These are phyloP conservation scores for Cucumis sativus DNA, from an alignment of 306 rosid genomes.

Conservation along the genomic window DNA sequence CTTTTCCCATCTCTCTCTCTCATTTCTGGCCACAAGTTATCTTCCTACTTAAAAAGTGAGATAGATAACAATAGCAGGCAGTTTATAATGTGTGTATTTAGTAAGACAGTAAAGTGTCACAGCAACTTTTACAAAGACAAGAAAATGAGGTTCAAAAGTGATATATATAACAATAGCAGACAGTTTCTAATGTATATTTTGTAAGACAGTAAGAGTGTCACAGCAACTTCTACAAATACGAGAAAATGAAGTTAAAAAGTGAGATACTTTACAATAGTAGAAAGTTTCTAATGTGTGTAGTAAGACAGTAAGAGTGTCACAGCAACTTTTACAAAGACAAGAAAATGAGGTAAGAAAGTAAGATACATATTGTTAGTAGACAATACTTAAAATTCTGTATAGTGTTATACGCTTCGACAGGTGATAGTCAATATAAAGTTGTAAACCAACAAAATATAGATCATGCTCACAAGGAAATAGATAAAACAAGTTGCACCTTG, in stretches of 20 bases:
- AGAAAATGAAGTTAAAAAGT: no score
- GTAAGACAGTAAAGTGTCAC: no score
- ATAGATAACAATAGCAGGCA: neutral
- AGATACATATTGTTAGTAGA: neutral
- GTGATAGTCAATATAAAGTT: neutral
- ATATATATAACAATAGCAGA: neutral
- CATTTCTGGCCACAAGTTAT: neutral
- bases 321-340: neutral
- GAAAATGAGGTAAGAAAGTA: neutral
- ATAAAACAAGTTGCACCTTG: slow-evolving; percentile 39
- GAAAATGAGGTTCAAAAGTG: neutral
- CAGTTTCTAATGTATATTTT: neutral
- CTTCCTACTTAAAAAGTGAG: neutral
- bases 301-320: neutral
- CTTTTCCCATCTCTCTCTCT: neutral
- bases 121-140: no score
- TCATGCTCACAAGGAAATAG: neutral
- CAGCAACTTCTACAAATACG: no score
- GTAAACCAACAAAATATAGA: neutral
- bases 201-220: no score
- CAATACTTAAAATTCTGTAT: neutral
- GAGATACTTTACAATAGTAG: neutral
- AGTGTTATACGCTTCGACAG: neutral
- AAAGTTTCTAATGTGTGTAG: neutral
- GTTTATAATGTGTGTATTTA: neutral